Conservation (phyloP, 805 yeast genomes). For the Yamadazyma endophytica region DNA sequence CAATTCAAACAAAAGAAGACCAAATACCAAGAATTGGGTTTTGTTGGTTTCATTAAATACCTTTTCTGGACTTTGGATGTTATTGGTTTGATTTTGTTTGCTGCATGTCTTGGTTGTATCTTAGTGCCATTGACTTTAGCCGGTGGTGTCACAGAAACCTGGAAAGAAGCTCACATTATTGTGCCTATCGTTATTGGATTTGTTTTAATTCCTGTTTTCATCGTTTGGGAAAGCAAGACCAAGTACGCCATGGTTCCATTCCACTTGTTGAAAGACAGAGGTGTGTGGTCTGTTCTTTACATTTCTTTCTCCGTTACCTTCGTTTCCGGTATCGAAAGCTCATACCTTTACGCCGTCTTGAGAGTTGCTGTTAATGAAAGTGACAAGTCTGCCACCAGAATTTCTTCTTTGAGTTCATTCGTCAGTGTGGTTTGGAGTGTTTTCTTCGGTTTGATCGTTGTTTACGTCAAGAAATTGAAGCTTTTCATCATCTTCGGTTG, state of each 20-base stretch:
- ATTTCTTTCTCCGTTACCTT: constrained; percentile 56
- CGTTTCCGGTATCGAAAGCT: constrained; percentile 64
- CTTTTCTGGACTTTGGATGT: constrained; percentile 62
- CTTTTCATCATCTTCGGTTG: constrained; percentile 57
- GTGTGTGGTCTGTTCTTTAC: constrained; percentile 63
- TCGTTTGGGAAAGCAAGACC: constrained; percentile 58
- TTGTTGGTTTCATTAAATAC: constrained; percentile 15
- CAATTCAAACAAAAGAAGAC: constrained; percentile 34
- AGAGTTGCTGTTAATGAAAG: constrained; percentile 60
- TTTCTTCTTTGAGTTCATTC: constrained; percentile 56
- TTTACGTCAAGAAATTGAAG: constrained; percentile 51
- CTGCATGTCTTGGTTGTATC: constrained; percentile 56
- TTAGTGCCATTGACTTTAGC: constrained; percentile 73
- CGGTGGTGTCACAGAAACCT: constrained; percentile 52
- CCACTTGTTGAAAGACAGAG: constrained; percentile 58
- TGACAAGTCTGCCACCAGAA: constrained; percentile 62
- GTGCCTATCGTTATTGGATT: constrained; percentile 69
- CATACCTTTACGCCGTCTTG: constrained; percentile 62
- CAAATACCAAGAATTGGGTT: constrained; percentile 30
- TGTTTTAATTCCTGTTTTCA: constrained; percentile 51
- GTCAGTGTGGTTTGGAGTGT: constrained; percentile 59
- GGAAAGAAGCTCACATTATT: constrained; percentile 59
- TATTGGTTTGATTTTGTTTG: constrained; percentile 54
- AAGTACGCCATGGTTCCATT: constrained; percentile 61
- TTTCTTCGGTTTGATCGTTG: constrained; percentile 49